Evolutionary conservation across 352 stramenopile species (phyloP), one percentile per base, ranked within the genome.

Genomic region (Pythium periplocum): DNA sequence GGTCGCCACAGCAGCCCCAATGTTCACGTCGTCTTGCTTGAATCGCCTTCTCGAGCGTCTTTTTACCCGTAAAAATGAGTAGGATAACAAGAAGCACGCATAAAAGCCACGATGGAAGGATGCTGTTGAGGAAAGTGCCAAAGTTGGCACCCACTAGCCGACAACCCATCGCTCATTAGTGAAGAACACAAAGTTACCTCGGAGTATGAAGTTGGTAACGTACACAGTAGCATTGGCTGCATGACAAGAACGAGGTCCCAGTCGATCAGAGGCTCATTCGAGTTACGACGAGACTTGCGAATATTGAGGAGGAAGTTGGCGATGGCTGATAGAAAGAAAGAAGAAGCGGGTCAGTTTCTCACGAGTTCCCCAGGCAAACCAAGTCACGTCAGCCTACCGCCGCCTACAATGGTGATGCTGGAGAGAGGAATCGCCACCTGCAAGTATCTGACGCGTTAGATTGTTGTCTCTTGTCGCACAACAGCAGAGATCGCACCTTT

Each of bases 171-270:
- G 17, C 17, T 26, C 17, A 26, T 26, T 26, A 26, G 17, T 26
- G 17, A 42, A 42, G 12, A 12, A 42, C 38, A 42, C 38, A 12
- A 8, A 42, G 12, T 42, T 12, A 8, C 38, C 38, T 12, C 12
- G 38, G 38, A 42, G 12, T 42, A 12, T 42, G 12, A 42, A 12
- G 46, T 26, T 6, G 46, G 31, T 2, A n/a, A 73, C 73, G 49
- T 78, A 88, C 78, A 73, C 41, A 88, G 39, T 5, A 88, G 61
- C 62, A 97, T 75, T 4, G 96, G 96, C 69, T 99, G 93, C 94
- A 98, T 98, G 6, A 98, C 83, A 9, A 99, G 63, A 50, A 98
- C 97, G 36, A 98, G 75, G 69, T 99, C 94, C 96, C 96, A 99
- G 76, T 99, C 93, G 8, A 99, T 96, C 4, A 99, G 73, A 12